Base-by-base conservation (phyloP, 179 eudicot genomes). In the Pouteria campechiana region DNA sequence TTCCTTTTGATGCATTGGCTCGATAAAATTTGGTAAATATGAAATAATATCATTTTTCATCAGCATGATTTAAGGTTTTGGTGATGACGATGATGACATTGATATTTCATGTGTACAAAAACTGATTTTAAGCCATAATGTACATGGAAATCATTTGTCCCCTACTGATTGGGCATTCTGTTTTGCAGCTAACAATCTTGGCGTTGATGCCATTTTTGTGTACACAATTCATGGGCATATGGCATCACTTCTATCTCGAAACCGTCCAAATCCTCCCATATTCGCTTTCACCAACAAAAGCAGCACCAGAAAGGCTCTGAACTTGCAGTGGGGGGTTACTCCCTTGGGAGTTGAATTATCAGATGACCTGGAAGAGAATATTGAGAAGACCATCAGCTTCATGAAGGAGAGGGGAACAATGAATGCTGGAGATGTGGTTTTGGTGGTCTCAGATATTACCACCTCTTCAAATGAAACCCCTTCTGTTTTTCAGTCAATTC, bases 191-290 rank as follows among this genome's bases (percentile, higher is more conserved):
- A 74, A 77, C 63, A 75, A 61, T 32, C 58, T 85, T 29, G 64
- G 74, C 14, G 75, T 73, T 28, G 82, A 85, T n/a, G 95, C 93
- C 3, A 61, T 85, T 17, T 85, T 85, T 41, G 93, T 78, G 22
- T 85, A 67, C 82, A 85, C 95, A 0, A 73, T 44, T 17, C 65
- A 71, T n/a, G 95, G 95, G 11, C 69, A 62, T 44, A 82, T 85
- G 95, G 95, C 93, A 25, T 78, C 93, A 31, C 76, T 78, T 14
- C 69, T 85, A 30, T 85, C 95, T 21, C 72, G 93, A 12, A 78
- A 82, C 58, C 74, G 88, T 38, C 95, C 95, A 11, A 60, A 68
- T 45, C 63, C 88, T 44, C 95, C 88, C 5, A 52, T 85, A 48
- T 65, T 85, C 58, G 95, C 95, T 3, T 82, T 85, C 52, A 78